Evolutionary conservation across 345 rosid species (phyloP).

Genomic region (Syzygium jambos): DNA sequence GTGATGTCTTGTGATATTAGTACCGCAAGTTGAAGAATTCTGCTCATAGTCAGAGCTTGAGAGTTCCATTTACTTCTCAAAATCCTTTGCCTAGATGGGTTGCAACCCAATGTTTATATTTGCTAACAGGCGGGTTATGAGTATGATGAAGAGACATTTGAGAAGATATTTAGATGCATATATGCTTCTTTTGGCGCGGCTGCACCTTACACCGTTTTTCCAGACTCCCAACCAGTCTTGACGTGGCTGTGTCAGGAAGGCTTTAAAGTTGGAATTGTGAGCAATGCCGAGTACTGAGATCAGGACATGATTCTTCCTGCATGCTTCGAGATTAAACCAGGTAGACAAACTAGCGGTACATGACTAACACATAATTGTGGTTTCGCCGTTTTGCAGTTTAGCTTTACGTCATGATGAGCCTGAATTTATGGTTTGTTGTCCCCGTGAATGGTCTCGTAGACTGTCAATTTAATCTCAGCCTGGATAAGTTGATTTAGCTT

Average conservation of each 20-base stretch:
- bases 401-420: neutral
- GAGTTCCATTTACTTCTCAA: neutral
- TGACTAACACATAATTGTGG: neutral
- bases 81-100: neutral
- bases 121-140: constrained; percentile 75
- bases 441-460: neutral
- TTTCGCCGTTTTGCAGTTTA: neutral
- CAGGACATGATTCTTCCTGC: constrained; percentile 83
- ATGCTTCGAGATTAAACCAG: constrained; percentile 65
- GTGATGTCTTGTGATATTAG: neutral
- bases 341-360: constrained; percentile 15
- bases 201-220: constrained; percentile 70
- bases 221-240: constrained; percentile 71
- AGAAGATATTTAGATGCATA: constrained; percentile 66
- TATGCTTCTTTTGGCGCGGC: constrained; percentile 84
- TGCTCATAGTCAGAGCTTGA: neutral
- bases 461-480: neutral
- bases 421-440: neutral
- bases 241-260: constrained; percentile 67
- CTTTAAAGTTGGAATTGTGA: constrained; percentile 61
- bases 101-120: neutral
- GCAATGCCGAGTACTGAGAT: constrained; percentile 78
- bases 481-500: neutral
- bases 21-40: neutral
- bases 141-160: constrained; percentile 78